Percentiles rank a stretch among this genome's conserved stretches.
phyloP scores from a whole-genome alignment of 768 basidiomycete species.

The Lentinula boryana region DNA sequence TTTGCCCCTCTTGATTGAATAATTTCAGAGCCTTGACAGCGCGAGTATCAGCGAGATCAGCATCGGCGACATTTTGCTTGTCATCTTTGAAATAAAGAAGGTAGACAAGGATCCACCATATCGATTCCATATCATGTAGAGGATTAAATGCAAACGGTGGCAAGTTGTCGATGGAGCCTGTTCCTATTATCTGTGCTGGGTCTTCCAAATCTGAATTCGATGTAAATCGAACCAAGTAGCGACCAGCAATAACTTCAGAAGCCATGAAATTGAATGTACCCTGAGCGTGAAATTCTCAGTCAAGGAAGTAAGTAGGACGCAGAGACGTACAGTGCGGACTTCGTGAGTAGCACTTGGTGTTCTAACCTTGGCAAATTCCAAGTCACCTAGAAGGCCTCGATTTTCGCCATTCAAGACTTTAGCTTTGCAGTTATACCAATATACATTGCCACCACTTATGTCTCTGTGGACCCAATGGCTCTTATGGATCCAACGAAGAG shows the following conservation, averaged over 20 bases:
- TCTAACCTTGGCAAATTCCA: not conserved
- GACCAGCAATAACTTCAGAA: not conserved
- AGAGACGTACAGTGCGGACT: not conserved
- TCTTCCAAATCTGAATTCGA: not conserved
- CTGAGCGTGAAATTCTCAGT: not conserved
- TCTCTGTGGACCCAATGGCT: not conserved
- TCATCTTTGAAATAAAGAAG: not conserved
- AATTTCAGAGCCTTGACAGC: not conserved
- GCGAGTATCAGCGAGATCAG: not conserved
- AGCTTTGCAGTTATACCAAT: not conserved
- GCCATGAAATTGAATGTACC: not conserved
- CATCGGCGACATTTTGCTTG: not conserved
- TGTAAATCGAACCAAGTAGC: not conserved
- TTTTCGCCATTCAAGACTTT: not conserved
- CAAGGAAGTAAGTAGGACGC: not conserved
- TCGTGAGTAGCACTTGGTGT: not conserved
- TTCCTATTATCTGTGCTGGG: not conserved
- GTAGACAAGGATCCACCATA: not conserved
- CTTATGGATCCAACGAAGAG: not conserved
- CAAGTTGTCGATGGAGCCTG: not conserved
- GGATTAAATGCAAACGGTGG: not conserved
- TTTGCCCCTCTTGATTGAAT: not conserved
- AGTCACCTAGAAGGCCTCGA: not conserved
- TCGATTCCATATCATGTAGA: not conserved
- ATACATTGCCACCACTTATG: not conserved